Base-by-base conservation (phyloP, 345 rosid species). In the Eucalyptus coolabah region DNA sequence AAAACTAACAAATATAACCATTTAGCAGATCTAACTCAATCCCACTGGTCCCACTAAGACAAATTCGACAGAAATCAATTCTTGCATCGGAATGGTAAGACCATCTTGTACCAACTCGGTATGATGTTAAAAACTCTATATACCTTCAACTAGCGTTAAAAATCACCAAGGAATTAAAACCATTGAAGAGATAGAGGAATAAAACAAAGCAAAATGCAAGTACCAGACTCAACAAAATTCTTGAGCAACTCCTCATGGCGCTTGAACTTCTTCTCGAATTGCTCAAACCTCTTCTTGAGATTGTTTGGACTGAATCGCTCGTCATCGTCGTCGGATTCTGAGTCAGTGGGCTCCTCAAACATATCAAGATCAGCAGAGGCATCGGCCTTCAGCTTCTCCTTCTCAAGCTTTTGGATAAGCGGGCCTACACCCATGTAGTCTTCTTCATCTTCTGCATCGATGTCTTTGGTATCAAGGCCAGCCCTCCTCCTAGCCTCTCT, bases 361-460 rank as follows among this genome's bases (percentile, higher is more conserved):
- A 82, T 19, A 89, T 91, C 72, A 88, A 93, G 90, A 18, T 93
- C 94, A 60, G 89, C 81, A 54, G 89, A 56, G 37, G 89, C 65
- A 63, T 56, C 45, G 4, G 91, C 92, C 89, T 95, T 96, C 83
- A 93, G 91, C 81, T 90, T 93, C 94, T 93, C 90, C 89, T 95
- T 95, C 92, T 96, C 95, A 19, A 97, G 94, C 94, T 94, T 97
- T 91, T 95, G 96, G 53, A 98, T 96, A 92, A 97, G 91, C 1
- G 97, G 95, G 72, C 93, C 93, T 45, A 98, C 96, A 6, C 98
- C 98, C 92, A 96, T 88, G 92, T 94, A 97, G 69, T 98, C 99
- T 90, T 96, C 99, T 50, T 97, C 94, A 59, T 95, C 98, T 91
- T 97, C 99, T 60, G 90, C 91, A 90, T 97, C 99, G 63, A 98